Conservation (phyloP, 371 early-diverging fungal species). For the Mycotypha africana region DNA sequence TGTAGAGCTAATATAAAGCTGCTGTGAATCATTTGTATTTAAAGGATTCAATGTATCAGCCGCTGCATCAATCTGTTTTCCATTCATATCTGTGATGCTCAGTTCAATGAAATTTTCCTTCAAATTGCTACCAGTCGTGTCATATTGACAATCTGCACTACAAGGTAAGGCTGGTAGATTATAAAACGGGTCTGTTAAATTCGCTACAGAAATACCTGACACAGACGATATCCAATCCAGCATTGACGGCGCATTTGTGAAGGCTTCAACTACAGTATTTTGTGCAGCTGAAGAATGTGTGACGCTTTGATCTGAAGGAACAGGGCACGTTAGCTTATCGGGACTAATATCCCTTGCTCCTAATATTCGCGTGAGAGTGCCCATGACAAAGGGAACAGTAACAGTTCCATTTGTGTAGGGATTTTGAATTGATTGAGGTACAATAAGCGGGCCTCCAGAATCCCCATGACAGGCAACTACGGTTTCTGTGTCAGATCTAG, state of each 20-base stretch:
- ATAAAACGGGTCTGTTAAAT: slow-evolving; percentile 16
- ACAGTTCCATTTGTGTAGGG: background rate
- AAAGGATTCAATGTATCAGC: too few relatives aligned
- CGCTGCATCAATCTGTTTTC: too few relatives aligned
- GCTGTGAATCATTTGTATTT: too few relatives aligned
- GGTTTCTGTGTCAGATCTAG: slow-evolving; percentile 13
- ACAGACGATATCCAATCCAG: slow-evolving; percentile 18
- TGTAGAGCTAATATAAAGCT: too few relatives aligned
- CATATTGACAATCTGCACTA: too few relatives aligned
- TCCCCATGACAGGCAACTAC: slow-evolving; percentile 39
- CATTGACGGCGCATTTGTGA: slow-evolving; percentile 7
- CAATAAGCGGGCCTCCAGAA: slow-evolving; percentile 31
- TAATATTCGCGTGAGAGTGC: slow-evolving; percentile 37
- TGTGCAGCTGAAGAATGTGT: too few relatives aligned
- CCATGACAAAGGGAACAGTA: slow-evolving; percentile 17
- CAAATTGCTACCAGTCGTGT: too few relatives aligned
- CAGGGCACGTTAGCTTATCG: slow-evolving; percentile 24
- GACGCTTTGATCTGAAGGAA: slow-evolving; percentile 1
- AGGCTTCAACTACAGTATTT: slow-evolving; percentile 10
- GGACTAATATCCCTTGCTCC: slow-evolving; percentile 28
- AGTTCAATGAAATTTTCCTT: too few relatives aligned
- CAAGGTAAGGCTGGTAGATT: too few relatives aligned
- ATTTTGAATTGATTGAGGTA: slow-evolving; percentile 4
- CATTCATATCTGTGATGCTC: too few relatives aligned
- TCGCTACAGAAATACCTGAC: slow-evolving; percentile 1